A percentile compares a stretch with the other conserved stretches of the same genome.
phyloP scores from a whole-genome alignment of 768 basidiomycete genomes.

The Thelephora ganbajun region DNA sequence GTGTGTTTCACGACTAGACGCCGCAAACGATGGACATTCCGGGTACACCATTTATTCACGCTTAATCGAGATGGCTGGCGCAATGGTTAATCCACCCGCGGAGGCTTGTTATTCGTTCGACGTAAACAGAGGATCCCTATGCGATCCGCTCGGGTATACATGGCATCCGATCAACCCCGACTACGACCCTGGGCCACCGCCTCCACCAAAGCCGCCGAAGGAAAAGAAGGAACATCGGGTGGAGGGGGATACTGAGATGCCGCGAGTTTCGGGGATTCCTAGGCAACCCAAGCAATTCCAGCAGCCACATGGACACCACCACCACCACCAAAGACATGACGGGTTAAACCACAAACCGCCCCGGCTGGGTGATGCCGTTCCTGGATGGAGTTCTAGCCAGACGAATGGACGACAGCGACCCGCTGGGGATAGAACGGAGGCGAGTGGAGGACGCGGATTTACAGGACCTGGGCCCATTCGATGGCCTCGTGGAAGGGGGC shows the following conservation, averaged over 20 bases:
- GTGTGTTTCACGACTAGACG: slow-evolving; percentile 31
- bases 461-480: not conserved
- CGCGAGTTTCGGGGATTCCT: not conserved
- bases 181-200: slow-evolving; percentile 62
- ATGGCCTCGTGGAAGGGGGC: not conserved
- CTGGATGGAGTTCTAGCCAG: not conserved
- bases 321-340: too few relatives aligned
- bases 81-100: slow-evolving; percentile 21
- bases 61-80: slow-evolving; percentile 28
- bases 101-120: slow-evolving; percentile 45
- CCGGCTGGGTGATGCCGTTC: not conserved
- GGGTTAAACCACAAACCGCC: too few relatives aligned
- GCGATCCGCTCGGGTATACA: slow-evolving; percentile 19
- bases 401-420: not conserved
- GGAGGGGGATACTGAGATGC: not conserved
- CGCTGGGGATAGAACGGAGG: not conserved
- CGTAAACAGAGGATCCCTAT: slow-evolving; percentile 29
- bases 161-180: slow-evolving; percentile 52
- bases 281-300: not conserved
- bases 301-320: not conserved
- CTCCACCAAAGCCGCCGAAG: slow-evolving; percentile 28
- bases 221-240: slow-evolving; percentile 4
- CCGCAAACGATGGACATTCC: slow-evolving; percentile 58
- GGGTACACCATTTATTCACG: slow-evolving; percentile 38
- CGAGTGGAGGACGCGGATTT: not conserved